These are phyloP conservation scores for Phytopythium sindhum DNA, from an alignment of 352 stramenopile genomes.

Conservation along the genomic window DNA sequence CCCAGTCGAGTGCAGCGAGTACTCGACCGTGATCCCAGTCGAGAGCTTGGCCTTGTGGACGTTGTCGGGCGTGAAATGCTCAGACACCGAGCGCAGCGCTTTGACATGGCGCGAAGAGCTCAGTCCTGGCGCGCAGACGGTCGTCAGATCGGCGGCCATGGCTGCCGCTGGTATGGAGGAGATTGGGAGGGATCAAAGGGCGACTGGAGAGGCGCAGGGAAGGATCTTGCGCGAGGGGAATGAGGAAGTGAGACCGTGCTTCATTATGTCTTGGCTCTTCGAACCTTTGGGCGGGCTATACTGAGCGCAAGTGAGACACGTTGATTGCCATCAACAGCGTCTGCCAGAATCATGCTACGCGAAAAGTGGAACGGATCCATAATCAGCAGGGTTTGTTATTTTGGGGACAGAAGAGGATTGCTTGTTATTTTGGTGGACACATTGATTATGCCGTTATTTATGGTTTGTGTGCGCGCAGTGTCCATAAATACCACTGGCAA, in stretches of 20 bases:
- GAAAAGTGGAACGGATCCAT: not conserved
- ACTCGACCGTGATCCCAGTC: conserved; percentile 31
- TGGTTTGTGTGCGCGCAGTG: too few relatives aligned
- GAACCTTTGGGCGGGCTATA: too few relatives aligned
- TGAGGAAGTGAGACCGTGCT: not conserved
- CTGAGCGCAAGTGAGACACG: too few relatives aligned
- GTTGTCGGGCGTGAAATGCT: conserved; percentile 25
- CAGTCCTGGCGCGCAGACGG: conserved; percentile 18
- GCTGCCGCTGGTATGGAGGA: not conserved
- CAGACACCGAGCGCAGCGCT: conserved; percentile 27
- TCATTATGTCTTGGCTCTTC: not conserved
- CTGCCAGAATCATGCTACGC: not conserved
- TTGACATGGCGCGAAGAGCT: conserved; percentile 26
- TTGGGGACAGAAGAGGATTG: not conserved
- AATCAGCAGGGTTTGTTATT: not conserved
- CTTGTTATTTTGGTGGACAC: not conserved
- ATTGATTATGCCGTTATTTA: not conserved
- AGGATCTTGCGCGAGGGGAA: not conserved
- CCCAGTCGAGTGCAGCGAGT: conserved; percentile 17
- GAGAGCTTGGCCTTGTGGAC: conserved; percentile 17
- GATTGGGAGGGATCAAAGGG: not conserved
- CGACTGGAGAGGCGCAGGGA: not conserved
- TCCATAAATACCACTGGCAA: not conserved
- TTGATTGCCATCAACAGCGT: not conserved
- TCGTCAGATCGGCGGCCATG: conserved; percentile 4